Conservation (phyloP, 2,329 filamentous ascomycete species). For the Fusarium longipes region DNA sequence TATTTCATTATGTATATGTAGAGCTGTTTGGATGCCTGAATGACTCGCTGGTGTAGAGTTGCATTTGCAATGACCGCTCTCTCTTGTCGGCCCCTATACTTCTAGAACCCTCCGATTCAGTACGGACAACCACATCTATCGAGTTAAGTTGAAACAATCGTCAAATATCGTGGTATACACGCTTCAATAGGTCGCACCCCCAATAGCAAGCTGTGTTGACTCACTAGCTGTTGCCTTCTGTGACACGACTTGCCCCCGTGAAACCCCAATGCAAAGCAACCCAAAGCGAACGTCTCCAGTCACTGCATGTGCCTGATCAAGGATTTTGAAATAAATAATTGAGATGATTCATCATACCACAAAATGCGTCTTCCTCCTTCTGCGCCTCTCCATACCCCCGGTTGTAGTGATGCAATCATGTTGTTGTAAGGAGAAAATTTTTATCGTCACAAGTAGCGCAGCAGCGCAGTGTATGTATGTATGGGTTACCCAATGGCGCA, state of each 20-base stretch:
- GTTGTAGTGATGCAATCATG: constrained; percentile 32
- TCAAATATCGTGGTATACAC: constrained; percentile 42
- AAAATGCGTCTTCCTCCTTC: constrained; percentile 14
- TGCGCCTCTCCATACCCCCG: constrained; percentile 10
- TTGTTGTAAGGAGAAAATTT: constrained; percentile 27
- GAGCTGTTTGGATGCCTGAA: constrained; percentile 37
- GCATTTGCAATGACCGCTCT: constrained; percentile 23
- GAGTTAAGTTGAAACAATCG: constrained; percentile 35
- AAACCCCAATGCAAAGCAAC: constrained; percentile 25
- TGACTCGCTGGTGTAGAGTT: constrained; percentile 24
- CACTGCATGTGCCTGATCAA: constrained; percentile 31
- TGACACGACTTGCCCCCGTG: constrained; percentile 37
- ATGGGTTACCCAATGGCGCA: constrained; percentile 44
- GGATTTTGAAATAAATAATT: constrained; percentile 33
- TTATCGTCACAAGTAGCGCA: constrained; percentile 30
- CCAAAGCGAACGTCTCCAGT: constrained; percentile 29
- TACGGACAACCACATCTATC: constrained; percentile 30
- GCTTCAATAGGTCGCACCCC: constrained; percentile 29
- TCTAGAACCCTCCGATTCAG: constrained; percentile 28
- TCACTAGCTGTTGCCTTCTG: constrained; percentile 24
- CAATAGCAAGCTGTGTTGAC: constrained; percentile 32
- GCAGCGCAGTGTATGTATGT: constrained; percentile 36
- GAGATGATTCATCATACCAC: constrained; percentile 23
- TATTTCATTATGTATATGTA: constrained; percentile 44
- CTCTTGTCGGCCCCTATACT: constrained; percentile 23